phyloP scores from a whole-genome alignment of 2,329 filamentous ascomycete genomes.

The Anthostomella pinea region DNA sequence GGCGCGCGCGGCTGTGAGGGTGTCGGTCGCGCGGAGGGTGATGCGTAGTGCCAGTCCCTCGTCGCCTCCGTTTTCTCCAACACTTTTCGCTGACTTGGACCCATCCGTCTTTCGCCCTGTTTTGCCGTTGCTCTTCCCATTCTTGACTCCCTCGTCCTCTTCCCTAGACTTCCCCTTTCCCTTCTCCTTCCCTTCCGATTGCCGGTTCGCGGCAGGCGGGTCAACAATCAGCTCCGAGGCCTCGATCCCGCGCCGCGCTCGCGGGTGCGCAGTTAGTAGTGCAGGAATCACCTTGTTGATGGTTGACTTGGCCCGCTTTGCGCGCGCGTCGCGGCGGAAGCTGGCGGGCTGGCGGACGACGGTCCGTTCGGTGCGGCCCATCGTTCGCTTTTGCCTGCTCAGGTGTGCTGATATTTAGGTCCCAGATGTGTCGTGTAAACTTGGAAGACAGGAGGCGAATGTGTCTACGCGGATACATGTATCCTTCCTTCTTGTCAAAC shows the following conservation, averaged over 20 bases:
- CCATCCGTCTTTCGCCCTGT: not conserved
- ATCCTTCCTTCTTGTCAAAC: no score
- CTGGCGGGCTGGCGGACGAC: conserved; percentile 26
- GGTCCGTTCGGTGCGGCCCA: conserved; percentile 32
- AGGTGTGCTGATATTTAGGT: no score
- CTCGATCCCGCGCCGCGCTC: conserved; percentile 54
- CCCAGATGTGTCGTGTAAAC: no score
- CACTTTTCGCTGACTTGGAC: not conserved
- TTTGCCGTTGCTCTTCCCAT: not conserved
- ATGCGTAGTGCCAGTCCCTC: conserved; percentile 33
- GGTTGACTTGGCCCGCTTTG: conserved; percentile 55
- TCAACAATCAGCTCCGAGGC: conserved; percentile 46
- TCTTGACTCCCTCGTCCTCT: not conserved
- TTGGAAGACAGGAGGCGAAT: no score
- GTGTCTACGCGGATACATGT: no score
- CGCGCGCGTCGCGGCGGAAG: conserved; percentile 36
- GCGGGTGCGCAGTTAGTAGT: conserved; percentile 49
- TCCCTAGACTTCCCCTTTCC: not conserved
- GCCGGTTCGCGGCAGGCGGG: conserved; percentile 14
- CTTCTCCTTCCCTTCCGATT: not conserved
- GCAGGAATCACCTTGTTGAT: conserved; percentile 59
- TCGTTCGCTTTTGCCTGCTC: conserved; percentile 12
- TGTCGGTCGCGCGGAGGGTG: conserved; percentile 48
- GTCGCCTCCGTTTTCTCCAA: not conserved
- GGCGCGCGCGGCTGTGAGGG: conserved; percentile 48